Evolutionary conservation across 108 stramenopile species (phyloP), one percentile per base, ranked within the genome.

Genomic region (Cyclostephanos tholiformis): DNA sequence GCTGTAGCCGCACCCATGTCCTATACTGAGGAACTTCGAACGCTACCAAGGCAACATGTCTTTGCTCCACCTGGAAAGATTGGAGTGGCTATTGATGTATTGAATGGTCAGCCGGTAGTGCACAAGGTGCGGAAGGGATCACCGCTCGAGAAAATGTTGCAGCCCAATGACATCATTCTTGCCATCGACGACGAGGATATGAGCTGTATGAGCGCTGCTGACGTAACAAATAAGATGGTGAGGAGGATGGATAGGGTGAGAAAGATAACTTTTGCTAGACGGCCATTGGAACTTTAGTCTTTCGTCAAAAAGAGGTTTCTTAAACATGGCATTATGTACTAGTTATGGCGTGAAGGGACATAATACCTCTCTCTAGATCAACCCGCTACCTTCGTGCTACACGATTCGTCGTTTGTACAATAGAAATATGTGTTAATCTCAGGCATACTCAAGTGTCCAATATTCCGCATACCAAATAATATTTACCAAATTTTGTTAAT

Each of bases 191-290:
- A 76, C 49, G 75, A 75, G 36, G 82, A 82, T 69, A 79, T 77
- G 23, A 79, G 73, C 30, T 71, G 66, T 64, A 75, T 82, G 77
- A 75, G 67, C 46, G 77, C 82, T 29, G 82, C 82, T n/a, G 77
- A 82, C 63, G 69, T 82, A 17, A 82, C 82, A 12, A 57, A 67
- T 29, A 43, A 79, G 52, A 82, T 82, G 82, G 82, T 75, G 43
- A 87, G 82, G 66, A 85, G 86, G 17, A 88, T 89, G 57, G 75
- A 87, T 43, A 68, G 78, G 64, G 23, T 65, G 25, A 53, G 92
- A 71, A 85, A 69, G 35, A 82, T 93, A 30, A 86, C 81, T 9
- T 63, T 85, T 56, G 25, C 88, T 9, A 76, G 80, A 12, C 59
- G 59, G 65, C 66, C 60, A 62, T 62, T 26, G 44, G 64, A 65